Base-by-base conservation (phyloP, 306 rosid species). In the Rosa multiflora region DNA sequence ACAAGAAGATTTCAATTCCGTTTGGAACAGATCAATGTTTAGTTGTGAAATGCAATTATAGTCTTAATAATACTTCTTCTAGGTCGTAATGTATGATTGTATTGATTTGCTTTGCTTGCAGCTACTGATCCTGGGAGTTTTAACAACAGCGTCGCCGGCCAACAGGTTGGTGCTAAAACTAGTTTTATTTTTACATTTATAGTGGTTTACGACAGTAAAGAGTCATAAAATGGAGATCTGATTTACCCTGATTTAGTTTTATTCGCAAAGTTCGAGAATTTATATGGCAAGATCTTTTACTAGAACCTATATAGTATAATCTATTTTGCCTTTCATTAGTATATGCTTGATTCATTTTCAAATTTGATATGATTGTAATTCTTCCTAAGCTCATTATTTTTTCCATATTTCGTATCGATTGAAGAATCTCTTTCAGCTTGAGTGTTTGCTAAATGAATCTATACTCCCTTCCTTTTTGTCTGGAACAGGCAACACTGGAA, bases 81-180 rank as follows among this genome's bases (percentile, higher is more conserved):
- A 21, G 39, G 13, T 78, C 26, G 7, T 61, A 61, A 70, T n/a
- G 17, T 67, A 1, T 2, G 1, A 5, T 66, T 40, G 17, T 75
- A 10, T 70, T 47, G 12, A 12, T 39, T 59, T 70, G 12, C 48
- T 67, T 29, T 61, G 68, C 37, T 76, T 44, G 86, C 88, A 93
- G 98, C 79, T 53, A 77, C 90, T 67, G 99, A 96, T 86, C 86
- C 96, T 17, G 97, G 98, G 78, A 79, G 99, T 75, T 96, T 96
- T 79, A 96, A 93, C 87, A 93, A 96, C 92, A 96, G 98, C 79
- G 98, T 96, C 21, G 93, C 97, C n/a, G 99, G 89, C 82, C 94
- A 96, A 78, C 99, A 96, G 99, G 99, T 95, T 87, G 76, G 90
- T 83, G 32, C 48, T 70, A 4, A 76, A 1, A 32, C 37, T 32